Evolutionary conservation across 495 filamentous ascomycete genomes (phyloP), one percentile per base, ranked within the genome.

Genomic region (Cetradonia linearis): DNA sequence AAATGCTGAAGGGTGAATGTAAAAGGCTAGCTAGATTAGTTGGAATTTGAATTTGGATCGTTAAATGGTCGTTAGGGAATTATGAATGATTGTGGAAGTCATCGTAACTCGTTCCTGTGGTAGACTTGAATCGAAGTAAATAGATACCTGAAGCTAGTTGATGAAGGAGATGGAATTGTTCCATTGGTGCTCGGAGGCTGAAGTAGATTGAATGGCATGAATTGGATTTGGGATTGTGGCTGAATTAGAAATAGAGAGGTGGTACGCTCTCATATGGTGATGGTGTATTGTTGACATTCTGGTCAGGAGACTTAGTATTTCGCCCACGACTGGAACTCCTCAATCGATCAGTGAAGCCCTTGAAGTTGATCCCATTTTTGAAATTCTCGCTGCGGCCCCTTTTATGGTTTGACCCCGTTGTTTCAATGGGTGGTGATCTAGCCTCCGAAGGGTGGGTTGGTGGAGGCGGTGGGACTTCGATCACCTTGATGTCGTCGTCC

Each of bases 361-460:
- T 78, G 69, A 89, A 74, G 47, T 79, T 78, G 68, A 89, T 74
- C 37, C 85, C 83, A 20, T 77, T 78, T 28, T 79, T 73, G 56
- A 87, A 76, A 57, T 83, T 86, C 64, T 89, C 86, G 70, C 83
- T 89, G 33, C 83, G 76, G 2, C 85, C 85, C 23, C 87, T 81
- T 60, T 74, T 77, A 72, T 89, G 86, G 48, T 76, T 74, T 0
- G 82, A 78, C 20, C 70, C 66, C 16, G 62, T 62, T 36, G 50
- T 67, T 10, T 70, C 44, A 5, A 72, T 60, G 2, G 76, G 74
- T 18, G 63, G 63, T 5, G 59, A 65, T 44, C 59, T 52, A 54
- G 65, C 53, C 44, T 55, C 61, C 20, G 11, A 47, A 14, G 48
- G 55, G 48, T 55, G 63, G 34, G 27, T 60, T 20, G 61, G 62